These are phyloP conservation scores for Bipolaris gigantea DNA, from an alignment of 2,329 filamentous ascomycete species.

Conservation along the genomic window DNA sequence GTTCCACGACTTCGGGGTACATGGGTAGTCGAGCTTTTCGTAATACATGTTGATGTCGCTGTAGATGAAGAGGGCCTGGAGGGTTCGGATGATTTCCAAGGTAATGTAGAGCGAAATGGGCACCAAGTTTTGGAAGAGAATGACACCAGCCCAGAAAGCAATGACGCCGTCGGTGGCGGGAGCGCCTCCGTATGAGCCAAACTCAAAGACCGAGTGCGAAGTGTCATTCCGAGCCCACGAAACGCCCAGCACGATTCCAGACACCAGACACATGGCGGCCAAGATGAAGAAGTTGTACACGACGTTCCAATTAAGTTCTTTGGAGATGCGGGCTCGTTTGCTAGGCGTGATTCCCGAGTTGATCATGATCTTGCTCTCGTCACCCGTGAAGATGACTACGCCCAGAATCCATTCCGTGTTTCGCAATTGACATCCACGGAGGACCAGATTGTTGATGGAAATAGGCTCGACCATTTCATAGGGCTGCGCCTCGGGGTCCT, in stretches of 20 bases:
- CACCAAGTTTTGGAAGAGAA: constrained; percentile 97
- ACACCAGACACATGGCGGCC: constrained; percentile 83
- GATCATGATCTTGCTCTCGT: constrained; percentile 99
- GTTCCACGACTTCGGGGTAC: constrained; percentile 97
- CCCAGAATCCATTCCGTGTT: constrained; percentile 97
- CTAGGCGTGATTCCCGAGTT: constrained; percentile 94
- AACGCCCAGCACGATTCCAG: constrained; percentile 81
- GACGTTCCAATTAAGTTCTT: constrained; percentile 96
- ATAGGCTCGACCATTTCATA: constrained; percentile 89
- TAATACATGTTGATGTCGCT: constrained; percentile 98
- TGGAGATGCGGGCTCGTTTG: constrained; percentile 87
- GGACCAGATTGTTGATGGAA: constrained; percentile 89
- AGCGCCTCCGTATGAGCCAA: constrained; percentile 73
- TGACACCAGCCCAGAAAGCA: constrained; percentile 93
- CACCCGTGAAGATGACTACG: constrained; percentile 89
- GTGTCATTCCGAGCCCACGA: constrained; percentile 76
- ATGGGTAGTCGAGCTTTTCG: constrained; percentile 88
- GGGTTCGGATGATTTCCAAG: constrained; percentile 88
- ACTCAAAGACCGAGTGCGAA: constrained; percentile 82
- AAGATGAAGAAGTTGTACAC: constrained; percentile 94
- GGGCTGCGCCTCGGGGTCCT: constrained; percentile 62
- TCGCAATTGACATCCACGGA: constrained; percentile 88
- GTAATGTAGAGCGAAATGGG: constrained; percentile 98
- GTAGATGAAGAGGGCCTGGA: constrained; percentile 96
- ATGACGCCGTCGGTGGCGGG: constrained; percentile 85